These are phyloP conservation scores for Omphalotus olearius DNA, from an alignment of 1,284 basidiomycete species.

Conservation along the genomic window DNA sequence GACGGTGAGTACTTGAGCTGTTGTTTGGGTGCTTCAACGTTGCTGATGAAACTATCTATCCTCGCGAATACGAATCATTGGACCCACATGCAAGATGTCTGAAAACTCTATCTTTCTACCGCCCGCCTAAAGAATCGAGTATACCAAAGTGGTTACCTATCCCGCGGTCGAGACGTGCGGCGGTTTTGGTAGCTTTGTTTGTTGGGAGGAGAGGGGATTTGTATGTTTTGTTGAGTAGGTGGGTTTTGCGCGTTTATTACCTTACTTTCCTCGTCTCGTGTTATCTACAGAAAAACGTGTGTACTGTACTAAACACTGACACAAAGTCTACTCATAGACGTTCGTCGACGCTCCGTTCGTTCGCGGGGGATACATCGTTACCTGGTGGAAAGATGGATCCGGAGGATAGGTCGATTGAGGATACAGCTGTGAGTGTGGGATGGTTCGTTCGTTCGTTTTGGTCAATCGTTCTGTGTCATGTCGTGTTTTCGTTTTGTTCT, in stretches of 20 bases:
- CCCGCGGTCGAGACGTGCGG: conserved; percentile 59
- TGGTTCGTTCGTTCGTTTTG: too few species aligned
- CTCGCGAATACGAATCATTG: too few species aligned
- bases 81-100: too few species aligned
- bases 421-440: conserved; percentile 67
- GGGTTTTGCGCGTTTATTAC: conserved; percentile 22
- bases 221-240: conserved; percentile 78
- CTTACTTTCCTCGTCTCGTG: too few species aligned
- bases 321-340: conserved; percentile 52
- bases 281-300: too few species aligned
- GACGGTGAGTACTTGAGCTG: too few species aligned
- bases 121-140: conserved; percentile 32
- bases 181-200: conserved; percentile 77
- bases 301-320: too few species aligned
- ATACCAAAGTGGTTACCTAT: conserved; percentile 28
- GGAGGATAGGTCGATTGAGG: conserved; percentile 64
- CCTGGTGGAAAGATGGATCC: conserved; percentile 79
- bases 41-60: too few species aligned
- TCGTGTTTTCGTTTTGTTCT: too few species aligned
- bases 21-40: too few species aligned
- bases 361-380: conserved; percentile 80
- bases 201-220: conserved; percentile 78
- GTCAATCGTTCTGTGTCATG: too few species aligned
- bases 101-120: conserved; percentile 41
- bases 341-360: conserved; percentile 64